phyloP scores from a whole-genome alignment of 768 basidiomycete genomes.

The Mycena rosella region DNA sequence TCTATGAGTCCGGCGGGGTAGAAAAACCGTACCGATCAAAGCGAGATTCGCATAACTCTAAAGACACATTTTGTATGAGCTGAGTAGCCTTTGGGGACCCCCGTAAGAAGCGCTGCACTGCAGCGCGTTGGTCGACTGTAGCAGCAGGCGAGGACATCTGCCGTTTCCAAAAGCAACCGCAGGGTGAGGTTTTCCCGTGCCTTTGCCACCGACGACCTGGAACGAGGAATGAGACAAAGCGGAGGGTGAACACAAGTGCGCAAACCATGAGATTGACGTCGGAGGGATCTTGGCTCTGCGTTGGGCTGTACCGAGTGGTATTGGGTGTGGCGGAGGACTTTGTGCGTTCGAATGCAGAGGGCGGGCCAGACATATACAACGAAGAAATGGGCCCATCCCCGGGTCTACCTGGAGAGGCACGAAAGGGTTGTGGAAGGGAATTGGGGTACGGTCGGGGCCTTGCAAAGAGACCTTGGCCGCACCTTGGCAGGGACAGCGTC shows the following conservation, averaged over 20 bases:
- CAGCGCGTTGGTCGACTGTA: slow-evolving; percentile 78
- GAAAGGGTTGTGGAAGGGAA: slow-evolving; percentile 89
- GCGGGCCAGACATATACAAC: slow-evolving; percentile 74
- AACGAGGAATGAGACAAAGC: slow-evolving; percentile 23
- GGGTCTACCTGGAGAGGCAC: slow-evolving; percentile 62
- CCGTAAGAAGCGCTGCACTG: slow-evolving; percentile 74
- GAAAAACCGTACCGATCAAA: no score
- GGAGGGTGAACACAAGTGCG: slow-evolving; percentile 20
- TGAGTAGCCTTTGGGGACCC: slow-evolving; percentile 72
- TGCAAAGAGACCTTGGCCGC: slow-evolving; percentile 78
- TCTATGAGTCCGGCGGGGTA: no score
- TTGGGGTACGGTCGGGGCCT: slow-evolving; percentile 62
- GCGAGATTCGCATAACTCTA: slow-evolving; percentile 88
- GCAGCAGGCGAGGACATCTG: slow-evolving; percentile 84
- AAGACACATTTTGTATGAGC: slow-evolving; percentile 73
- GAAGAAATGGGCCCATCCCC: slow-evolving; percentile 71
- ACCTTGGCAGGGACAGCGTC: slow-evolving; percentile 63
- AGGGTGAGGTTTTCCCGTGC: slow-evolving; percentile 89
- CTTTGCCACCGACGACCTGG: slow-evolving; percentile 83
- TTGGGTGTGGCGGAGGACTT: slow-evolving; percentile 54
- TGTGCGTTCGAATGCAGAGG: slow-evolving; percentile 74
- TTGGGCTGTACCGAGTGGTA: slow-evolving; percentile 67
- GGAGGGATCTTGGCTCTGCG: slow-evolving; percentile 76
- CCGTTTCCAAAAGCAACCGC: slow-evolving; percentile 85
- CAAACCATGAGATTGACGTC: slow-evolving; percentile 88